Evolutionary conservation across 768 basidiomycete species (phyloP), one percentile per base, ranked within the genome.

Genomic region (Lyophyllum semitale): DNA sequence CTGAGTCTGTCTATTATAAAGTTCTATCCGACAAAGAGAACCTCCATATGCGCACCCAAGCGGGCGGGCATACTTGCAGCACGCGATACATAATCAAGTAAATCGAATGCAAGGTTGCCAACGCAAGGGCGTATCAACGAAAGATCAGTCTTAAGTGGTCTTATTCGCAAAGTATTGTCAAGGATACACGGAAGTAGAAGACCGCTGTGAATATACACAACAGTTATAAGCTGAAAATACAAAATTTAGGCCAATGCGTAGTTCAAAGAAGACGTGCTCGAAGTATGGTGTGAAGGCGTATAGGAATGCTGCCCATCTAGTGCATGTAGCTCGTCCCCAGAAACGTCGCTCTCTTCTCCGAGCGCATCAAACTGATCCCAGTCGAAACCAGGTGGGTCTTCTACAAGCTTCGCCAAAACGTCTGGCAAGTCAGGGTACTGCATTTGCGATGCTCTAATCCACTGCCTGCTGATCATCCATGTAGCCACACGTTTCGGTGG

Each of bases 391-490:
- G 69, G 67, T 0, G 74, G 69, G 33, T 84, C 81, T 12, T 74
- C 65, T 8, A 85, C 70, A 7, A 79, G 63, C 25, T 77, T 78
- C 51, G 70, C 66, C 38, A 88, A 37, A 41, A 69, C 58, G 12
- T 71, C 70, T 11, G 66, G 62, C 1, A 88, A 65, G 60, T 87
- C 87, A 5, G 78, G 78, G 15, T 80, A 78, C 35, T 68, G 69
- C 8, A 43, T 59, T 56, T 71, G 72, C 47, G 80, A 70, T 38
- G 67, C 61, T 27, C 70, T 70, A 47, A 84, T 59, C 89, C 89
- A 91, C 18, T 79, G 70, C 63, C 77, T 77, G 68, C 88, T 90
- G 58, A 91, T 75, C 89, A 91, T 91, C 89, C 89, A 91, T 18
- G 76, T 74, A 5, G 84, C 76, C 8, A 85, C 76, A 1, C 86